Evolutionary conservation across 305 asterid species (phyloP).

Genomic region (Ilex paraguariensis): DNA sequence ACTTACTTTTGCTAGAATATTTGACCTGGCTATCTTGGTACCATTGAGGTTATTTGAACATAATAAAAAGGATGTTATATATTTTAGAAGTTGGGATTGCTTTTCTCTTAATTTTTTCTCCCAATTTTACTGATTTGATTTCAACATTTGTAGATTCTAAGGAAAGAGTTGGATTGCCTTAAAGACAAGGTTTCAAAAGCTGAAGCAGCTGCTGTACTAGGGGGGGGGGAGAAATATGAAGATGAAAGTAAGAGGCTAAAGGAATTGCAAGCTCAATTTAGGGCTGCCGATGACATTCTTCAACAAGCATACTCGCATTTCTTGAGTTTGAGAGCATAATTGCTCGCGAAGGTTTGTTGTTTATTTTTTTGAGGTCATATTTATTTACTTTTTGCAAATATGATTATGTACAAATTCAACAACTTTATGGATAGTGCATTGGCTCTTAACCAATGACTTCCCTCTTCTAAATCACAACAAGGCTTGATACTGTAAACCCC

Average conservation of each 20-base stretch:
- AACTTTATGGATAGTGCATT: no score
- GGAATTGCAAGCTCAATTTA: constrained; percentile 58
- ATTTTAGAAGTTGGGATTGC: neutral
- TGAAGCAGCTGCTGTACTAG: constrained; percentile 45
- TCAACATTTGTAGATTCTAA: constrained; percentile 44
- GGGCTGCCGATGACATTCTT: constrained; percentile 69
- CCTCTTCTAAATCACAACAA: no score
- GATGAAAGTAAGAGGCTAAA: constrained; percentile 47
- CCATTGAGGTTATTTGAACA: no score
- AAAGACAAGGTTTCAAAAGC: constrained; percentile 51
- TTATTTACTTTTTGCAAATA: no score
- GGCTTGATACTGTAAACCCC: no score
- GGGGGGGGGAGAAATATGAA: constrained; percentile 45
- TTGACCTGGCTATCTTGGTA: no score
- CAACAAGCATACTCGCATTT: constrained; percentile 65
- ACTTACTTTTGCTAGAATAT: no score
- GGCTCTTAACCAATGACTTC: no score
- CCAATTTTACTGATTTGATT: neutral
- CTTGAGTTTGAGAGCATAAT: constrained; percentile 50
- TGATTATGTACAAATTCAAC: no score
- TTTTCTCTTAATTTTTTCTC: neutral
- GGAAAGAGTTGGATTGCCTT: constrained; percentile 67
- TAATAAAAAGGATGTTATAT: neutral
- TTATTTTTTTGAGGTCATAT: neutral
- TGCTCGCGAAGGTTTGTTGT: constrained; percentile 57